These are phyloP conservation scores for Amylocystis lapponica DNA, from an alignment of 768 basidiomycete species.

Conservation along the genomic window DNA sequence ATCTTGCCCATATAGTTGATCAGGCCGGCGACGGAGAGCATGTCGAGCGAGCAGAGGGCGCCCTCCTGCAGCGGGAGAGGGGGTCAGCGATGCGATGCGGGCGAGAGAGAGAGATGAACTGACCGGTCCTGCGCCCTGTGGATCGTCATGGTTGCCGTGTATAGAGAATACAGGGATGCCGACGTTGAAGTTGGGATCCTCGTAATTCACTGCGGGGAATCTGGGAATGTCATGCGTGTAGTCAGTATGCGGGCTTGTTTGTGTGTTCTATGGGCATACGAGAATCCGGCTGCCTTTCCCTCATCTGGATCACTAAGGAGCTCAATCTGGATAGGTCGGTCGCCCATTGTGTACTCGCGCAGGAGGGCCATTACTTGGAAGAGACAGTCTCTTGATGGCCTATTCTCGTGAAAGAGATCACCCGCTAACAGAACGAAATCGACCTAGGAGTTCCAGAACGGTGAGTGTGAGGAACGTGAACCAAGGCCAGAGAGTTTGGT, in stretches of 20 bases:
- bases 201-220: slow-evolving; percentile 95
- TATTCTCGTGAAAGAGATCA: slow-evolving; percentile 97
- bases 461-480: not conserved
- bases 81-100: not conserved
- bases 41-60: slow-evolving; percentile 90
- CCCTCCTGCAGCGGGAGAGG: slow-evolving; percentile 90
- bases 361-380: slow-evolving; percentile 87
- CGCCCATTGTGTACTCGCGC: slow-evolving; percentile 84
- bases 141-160: slow-evolving; percentile 99
- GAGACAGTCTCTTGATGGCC: slow-evolving; percentile 84
- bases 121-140: slow-evolving; percentile 91
- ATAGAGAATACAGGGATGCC: slow-evolving; percentile 98
- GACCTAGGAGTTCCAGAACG: slow-evolving; percentile 45
- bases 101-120: slow-evolving; percentile 21
- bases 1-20: slow-evolving; percentile 98
- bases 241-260: not conserved
- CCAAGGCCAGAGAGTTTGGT: not conserved
- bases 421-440: slow-evolving; percentile 95
- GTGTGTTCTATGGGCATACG: slow-evolving; percentile 57
- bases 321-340: slow-evolving; percentile 87
- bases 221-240: slow-evolving; percentile 46
- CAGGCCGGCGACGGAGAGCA: slow-evolving; percentile 89
- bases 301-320: slow-evolving; percentile 90
- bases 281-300: slow-evolving; percentile 79
- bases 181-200: slow-evolving; percentile 93